Conservation (phyloP, 129 eudicot species). For the Lactuca saligna region DNA sequence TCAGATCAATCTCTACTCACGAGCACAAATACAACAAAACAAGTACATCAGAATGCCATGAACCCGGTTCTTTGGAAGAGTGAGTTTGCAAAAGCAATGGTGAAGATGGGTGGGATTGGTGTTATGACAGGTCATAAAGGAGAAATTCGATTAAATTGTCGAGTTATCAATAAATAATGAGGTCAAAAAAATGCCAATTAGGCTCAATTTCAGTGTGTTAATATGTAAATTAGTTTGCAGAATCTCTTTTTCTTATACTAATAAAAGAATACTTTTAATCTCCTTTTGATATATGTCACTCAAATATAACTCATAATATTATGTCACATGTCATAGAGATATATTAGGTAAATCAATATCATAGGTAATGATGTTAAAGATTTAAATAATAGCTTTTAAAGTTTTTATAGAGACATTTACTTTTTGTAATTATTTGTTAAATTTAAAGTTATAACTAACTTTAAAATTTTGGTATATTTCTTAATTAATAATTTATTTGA, state of each 20-base stretch:
- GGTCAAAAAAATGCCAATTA: background rate
- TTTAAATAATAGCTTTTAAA: too few species aligned
- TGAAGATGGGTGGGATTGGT: constrained; percentile 68
- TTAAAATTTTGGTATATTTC: too few species aligned
- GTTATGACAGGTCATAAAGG: constrained; percentile 62
- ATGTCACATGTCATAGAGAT: too few species aligned
- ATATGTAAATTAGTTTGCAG: background rate
- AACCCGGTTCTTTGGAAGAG: constrained; percentile 45
- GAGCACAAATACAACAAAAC: constrained; percentile 39
- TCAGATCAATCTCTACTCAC: constrained; percentile 69
- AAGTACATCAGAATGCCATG: constrained; percentile 56
- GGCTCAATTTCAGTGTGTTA: background rate
- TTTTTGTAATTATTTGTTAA: too few species aligned
- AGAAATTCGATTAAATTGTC: constrained; percentile 60
- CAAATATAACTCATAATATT: too few species aligned
- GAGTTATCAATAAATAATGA: constrained; percentile 46
- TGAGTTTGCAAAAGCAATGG: constrained; percentile 75
- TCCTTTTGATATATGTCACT: too few species aligned
- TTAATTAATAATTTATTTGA: too few species aligned
- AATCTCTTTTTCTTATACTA: background rate
- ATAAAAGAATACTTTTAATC: too few species aligned
- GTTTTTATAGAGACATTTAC: too few species aligned
- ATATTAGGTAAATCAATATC: too few species aligned
- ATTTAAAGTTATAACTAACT: too few species aligned
- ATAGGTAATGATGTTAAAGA: too few species aligned